Evolutionary conservation across 352 stramenopile genomes (phyloP), one percentile per base, ranked within the genome.

Genomic region (Globisporangium nodosum): DNA sequence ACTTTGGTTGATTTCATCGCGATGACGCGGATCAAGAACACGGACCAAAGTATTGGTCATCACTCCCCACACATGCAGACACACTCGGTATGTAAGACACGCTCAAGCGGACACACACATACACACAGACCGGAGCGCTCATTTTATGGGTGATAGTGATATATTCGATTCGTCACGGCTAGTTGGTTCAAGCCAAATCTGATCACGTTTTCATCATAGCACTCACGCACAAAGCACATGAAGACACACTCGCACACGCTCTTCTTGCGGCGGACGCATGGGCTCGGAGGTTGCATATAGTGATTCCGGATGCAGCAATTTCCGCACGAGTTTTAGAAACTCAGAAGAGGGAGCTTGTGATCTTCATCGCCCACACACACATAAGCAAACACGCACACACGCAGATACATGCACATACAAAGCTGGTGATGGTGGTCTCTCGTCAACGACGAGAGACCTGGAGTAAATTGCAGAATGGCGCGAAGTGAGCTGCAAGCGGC

Each of bases 91-190:
- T 35, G 31, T 55, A 3, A 55, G 40, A 76, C 30, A 59, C 58
- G 71, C 21, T 67, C 37, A 67, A 24, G 63, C 39, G 57, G n/a
- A 61, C 20, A 69, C 21, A 57, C 20, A 64, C 5, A 39, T 27
- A 53, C 39, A 53, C 39, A 65, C 46, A 59, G 52, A 55, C 33
- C 56, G 63, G 64, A 87, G 77, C 65, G 85, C 85, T 94, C 85
- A 94, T 88, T 90, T 92, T 92, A 94, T 94, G 85, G 85, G 85
- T 94, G 85, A 94, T 94, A 92, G 82, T 94, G 82, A 89, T 92
- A 90, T 83, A 85, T 92, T 91, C 63, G 71, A 90, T 55, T 91
- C 85, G 78, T 89, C 85, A 94, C 60, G 81, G 82, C 85, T 94
- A 92, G 85, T 94, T 94, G 85, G 85, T 94, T 73, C 82, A 94